These are phyloP conservation scores for Bretschneidera sinensis DNA, from an alignment of 345 rosid genomes.

Conservation along the genomic window DNA sequence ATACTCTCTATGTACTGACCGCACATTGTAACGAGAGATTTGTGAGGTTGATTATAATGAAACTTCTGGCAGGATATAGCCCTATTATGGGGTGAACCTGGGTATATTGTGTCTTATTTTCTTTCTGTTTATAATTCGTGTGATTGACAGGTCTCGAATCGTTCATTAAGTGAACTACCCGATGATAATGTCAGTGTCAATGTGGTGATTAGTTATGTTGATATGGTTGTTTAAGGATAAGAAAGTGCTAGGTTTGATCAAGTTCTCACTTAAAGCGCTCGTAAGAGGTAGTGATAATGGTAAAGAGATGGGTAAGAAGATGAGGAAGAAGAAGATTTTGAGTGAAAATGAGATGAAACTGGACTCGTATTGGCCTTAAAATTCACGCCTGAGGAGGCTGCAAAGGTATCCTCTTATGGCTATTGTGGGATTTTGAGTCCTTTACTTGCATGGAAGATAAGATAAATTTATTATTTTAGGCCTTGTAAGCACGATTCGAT, in stretches of 20 bases:
- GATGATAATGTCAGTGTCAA: conserved; percentile 37
- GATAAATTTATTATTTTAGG: conserved; percentile 58
- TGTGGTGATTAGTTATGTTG: conserved; percentile 51
- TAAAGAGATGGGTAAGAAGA: conserved; percentile 38
- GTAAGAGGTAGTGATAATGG: conserved; percentile 15
- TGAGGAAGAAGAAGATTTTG: conserved; percentile 71
- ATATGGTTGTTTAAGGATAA: conserved; percentile 66
- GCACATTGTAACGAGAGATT: too few relatives aligned
- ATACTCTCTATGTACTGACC: too few relatives aligned
- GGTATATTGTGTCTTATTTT: too few relatives aligned
- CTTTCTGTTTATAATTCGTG: too few relatives aligned
- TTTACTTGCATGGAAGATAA: conserved; percentile 79
- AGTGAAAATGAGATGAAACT: conserved; percentile 84
- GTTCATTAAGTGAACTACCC: conserved; percentile 56
- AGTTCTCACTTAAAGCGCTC: conserved; percentile 37
- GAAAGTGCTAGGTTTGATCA: conserved; percentile 60
- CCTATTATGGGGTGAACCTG: too few relatives aligned
- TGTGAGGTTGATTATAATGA: too few relatives aligned
- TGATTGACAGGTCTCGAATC: too few relatives aligned
- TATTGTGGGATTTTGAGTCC: conserved; percentile 88
- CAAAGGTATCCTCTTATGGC: conserved; percentile 78
- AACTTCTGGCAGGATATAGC: too few relatives aligned
- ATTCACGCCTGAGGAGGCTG: conserved; percentile 91
- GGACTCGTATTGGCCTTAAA: conserved; percentile 85
- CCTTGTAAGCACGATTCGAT: conserved; percentile 76